phyloP scores from a whole-genome alignment of 2,329 filamentous ascomycete genomes.

The Talaromyces sp. region DNA sequence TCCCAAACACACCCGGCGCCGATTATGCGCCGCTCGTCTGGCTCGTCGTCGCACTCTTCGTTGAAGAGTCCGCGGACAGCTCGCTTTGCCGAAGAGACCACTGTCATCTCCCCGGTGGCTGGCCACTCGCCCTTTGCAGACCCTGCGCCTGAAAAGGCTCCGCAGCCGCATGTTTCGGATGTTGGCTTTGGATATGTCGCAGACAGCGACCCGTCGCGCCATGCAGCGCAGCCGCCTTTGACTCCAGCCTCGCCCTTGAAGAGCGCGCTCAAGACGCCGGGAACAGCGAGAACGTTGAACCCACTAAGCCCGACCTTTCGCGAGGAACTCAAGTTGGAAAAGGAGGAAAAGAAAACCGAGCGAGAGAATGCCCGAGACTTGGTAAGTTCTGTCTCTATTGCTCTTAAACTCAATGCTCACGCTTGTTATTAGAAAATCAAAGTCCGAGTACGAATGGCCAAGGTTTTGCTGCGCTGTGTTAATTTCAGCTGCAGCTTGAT shows the following conservation, averaged over 20 bases:
- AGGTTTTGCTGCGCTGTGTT: conserved; percentile 88
- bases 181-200: conserved; percentile 89
- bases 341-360: conserved; percentile 73
- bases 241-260: conserved; percentile 76
- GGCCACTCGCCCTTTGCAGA: conserved; percentile 47
- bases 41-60: conserved; percentile 25
- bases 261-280: conserved; percentile 83
- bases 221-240: conserved; percentile 47
- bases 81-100: conserved; percentile 61
- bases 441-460: conserved; percentile 82
- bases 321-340: conserved; percentile 82
- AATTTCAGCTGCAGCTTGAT: conserved; percentile 97
- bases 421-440: conserved; percentile 69
- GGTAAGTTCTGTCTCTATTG: conserved; percentile 53
- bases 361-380: conserved; percentile 82
- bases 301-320: conserved; percentile 86
- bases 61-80: conserved; percentile 52
- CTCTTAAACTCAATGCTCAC: background rate
- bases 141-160: conserved; percentile 43
- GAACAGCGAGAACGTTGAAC: conserved; percentile 71
- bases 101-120: conserved; percentile 56
- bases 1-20: conserved; percentile 15
- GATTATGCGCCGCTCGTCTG: conserved; percentile 21
- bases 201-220: conserved; percentile 46
- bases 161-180: conserved; percentile 62